phyloP scores from a whole-genome alignment of 306 rosid species.

The Begonia peltatifolia region DNA sequence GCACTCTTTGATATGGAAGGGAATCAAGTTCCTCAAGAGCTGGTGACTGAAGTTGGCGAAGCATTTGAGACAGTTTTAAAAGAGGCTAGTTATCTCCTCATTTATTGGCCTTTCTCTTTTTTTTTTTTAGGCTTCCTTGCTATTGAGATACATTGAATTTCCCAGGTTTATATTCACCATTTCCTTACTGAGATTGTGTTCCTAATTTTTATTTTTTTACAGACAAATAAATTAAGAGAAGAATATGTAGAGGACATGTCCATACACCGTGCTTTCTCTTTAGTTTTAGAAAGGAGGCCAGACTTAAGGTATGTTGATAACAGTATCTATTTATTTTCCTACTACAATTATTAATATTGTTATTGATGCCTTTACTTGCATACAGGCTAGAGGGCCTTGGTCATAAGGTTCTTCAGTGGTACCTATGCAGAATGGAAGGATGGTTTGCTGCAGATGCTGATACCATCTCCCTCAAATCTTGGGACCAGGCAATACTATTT shows the following conservation, averaged over 20 bases:
- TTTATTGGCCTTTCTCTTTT: not conserved
- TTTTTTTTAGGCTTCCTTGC: too few species aligned
- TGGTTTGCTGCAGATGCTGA: slow-evolving; percentile 99
- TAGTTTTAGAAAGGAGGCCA: slow-evolving; percentile 76
- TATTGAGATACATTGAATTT: too few species aligned
- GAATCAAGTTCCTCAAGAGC: slow-evolving; percentile 78
- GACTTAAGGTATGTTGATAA: slow-evolving; percentile 43
- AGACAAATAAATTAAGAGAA: slow-evolving; percentile 61
- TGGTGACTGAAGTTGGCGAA: slow-evolving; percentile 67
- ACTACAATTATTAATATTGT: not conserved
- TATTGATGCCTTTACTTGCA: slow-evolving; percentile 5
- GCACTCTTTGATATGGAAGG: slow-evolving; percentile 97
- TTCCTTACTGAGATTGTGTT: too few species aligned
- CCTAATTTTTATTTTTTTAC: slow-evolving; percentile 15
- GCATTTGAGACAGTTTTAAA: slow-evolving; percentile 52
- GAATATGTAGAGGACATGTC: slow-evolving; percentile 67
- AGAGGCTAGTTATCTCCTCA: slow-evolving; percentile 37
- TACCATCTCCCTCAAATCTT: slow-evolving; percentile 69
- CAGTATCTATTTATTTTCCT: not conserved
- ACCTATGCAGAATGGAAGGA: slow-evolving; percentile 96
- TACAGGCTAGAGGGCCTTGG: slow-evolving; percentile 83
- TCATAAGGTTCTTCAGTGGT: slow-evolving; percentile 94
- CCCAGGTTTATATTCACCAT: too few species aligned
- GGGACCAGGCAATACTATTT: slow-evolving; percentile 81
- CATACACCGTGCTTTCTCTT: slow-evolving; percentile 56